Evolutionary conservation across 148 eudicot species (phyloP).

Genomic region (Bassia scoparia): DNA sequence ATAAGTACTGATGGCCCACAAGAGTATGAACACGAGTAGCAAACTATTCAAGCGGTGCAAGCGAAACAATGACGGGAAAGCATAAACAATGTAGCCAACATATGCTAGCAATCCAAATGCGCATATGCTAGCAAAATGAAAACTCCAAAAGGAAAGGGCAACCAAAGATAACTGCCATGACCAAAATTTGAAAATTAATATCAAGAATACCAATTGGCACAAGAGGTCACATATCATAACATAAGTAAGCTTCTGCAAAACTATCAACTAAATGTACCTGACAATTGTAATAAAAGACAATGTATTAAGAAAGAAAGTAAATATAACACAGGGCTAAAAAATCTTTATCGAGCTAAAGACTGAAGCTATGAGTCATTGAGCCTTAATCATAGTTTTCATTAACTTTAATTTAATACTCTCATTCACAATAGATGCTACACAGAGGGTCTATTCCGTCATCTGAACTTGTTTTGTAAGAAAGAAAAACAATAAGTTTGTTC

Average conservation of each 20-base stretch:
- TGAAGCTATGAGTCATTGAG: neutral
- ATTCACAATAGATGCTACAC: neutral
- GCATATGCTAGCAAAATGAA: slow-evolving; percentile 90
- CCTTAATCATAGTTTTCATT: neutral
- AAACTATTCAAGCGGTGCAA: slow-evolving; percentile 90
- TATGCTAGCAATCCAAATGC: slow-evolving; percentile 93
- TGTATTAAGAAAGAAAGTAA: neutral
- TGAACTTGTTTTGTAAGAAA: too few species aligned
- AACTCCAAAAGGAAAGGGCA: slow-evolving; percentile 93
- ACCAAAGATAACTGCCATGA: slow-evolving; percentile 82
- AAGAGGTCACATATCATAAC: neutral
- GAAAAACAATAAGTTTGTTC: too few species aligned
- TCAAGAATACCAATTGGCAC: neutral
- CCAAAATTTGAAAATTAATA: slow-evolving; percentile 29
- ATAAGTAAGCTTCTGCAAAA: neutral
- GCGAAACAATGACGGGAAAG: slow-evolving; percentile 82
- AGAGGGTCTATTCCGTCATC: too few species aligned
- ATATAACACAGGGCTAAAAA: neutral
- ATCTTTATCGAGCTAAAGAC: neutral
- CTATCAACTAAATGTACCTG: neutral
- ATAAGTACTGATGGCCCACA: slow-evolving; percentile 92
- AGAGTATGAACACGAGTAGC: slow-evolving; percentile 87
- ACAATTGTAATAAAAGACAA: neutral
- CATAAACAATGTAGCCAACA: slow-evolving; percentile 79
- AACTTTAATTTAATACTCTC: neutral